Evolutionary conservation across 148 eudicot species (phyloP).

Genomic region (Pharnaceum exiguum): DNA sequence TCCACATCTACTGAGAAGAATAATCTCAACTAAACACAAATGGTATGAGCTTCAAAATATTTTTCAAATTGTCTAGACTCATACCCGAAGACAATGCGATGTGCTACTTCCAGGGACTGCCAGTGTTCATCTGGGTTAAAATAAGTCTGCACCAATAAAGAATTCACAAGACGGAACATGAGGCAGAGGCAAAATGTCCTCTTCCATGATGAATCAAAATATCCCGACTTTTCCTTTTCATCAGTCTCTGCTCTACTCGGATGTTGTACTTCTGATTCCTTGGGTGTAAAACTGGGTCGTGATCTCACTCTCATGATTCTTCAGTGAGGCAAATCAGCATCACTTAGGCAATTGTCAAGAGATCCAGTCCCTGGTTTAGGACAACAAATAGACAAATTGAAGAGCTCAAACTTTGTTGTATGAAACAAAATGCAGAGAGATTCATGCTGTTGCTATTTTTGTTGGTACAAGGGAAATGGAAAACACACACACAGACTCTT

Average conservation of each 20-base stretch:
- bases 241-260: constrained; percentile 12
- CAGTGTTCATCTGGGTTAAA: constrained; percentile 98
- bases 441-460: no score
- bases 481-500: no score
- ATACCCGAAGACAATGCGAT: constrained; percentile 77
- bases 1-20: constrained; percentile 6
- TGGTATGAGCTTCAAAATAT: background rate
- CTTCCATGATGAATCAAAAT: constrained; percentile 28
- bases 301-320: constrained; percentile 50
- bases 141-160: constrained; percentile 80
- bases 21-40: background rate
- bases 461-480: no score
- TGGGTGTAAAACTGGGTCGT: constrained; percentile 15
- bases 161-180: constrained; percentile 45
- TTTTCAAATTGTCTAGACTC: background rate
- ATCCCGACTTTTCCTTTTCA: constrained; percentile 11
- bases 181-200: constrained; percentile 52
- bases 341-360: no score
- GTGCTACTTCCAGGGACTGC: constrained; percentile 96
- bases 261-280: constrained; percentile 7
- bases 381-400: no score
- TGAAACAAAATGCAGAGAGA: no score
- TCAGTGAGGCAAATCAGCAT: background rate
- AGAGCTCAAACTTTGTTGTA: no score
- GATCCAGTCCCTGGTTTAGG: no score